Evolutionary conservation across 495 filamentous ascomycete genomes (phyloP).

Genomic region (Penicillium chermesinum): DNA sequence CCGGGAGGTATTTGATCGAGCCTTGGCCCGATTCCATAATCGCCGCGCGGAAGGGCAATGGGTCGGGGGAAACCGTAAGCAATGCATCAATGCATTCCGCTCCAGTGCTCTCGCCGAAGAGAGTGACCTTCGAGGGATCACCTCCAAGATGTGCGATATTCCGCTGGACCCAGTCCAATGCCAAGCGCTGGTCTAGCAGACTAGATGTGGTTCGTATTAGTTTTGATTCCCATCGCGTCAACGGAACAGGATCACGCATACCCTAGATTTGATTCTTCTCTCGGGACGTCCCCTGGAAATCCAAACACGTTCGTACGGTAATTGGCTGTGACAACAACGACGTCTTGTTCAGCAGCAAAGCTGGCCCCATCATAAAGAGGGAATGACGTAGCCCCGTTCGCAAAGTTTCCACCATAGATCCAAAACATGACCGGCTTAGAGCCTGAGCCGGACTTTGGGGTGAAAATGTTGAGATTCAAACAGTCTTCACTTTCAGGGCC

Average conservation of each 20-base stretch:
- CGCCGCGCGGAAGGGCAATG: not conserved
- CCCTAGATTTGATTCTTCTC: not conserved
- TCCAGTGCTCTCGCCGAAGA: conserved; percentile 49
- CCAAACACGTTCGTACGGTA: conserved; percentile 39
- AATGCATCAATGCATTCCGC: conserved; percentile 40
- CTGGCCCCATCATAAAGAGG: conserved; percentile 37
- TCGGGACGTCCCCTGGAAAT: conserved; percentile 15
- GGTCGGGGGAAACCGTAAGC: conserved; percentile 7
- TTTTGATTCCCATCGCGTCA: conserved; percentile 14
- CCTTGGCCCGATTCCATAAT: not conserved
- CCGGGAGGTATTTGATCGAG: not conserved
- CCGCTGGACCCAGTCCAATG: conserved; percentile 48
- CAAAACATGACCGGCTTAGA: conserved; percentile 43
- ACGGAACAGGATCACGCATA: not conserved
- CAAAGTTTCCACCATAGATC: conserved; percentile 47
- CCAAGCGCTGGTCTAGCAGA: conserved; percentile 56
- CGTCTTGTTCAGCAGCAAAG: conserved; percentile 39
- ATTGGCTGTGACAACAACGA: conserved; percentile 44
- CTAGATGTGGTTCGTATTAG: conserved; percentile 38
- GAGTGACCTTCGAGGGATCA: conserved; percentile 42
- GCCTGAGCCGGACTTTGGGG: conserved; percentile 27
- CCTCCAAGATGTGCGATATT: conserved; percentile 54
- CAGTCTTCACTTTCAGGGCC: conserved; percentile 19
- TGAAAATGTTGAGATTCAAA: conserved; percentile 44
- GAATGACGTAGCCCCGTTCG: conserved; percentile 33